phyloP scores from a whole-genome alignment of 2,329 filamentous ascomycete species.

The Eurotiales sp. region DNA sequence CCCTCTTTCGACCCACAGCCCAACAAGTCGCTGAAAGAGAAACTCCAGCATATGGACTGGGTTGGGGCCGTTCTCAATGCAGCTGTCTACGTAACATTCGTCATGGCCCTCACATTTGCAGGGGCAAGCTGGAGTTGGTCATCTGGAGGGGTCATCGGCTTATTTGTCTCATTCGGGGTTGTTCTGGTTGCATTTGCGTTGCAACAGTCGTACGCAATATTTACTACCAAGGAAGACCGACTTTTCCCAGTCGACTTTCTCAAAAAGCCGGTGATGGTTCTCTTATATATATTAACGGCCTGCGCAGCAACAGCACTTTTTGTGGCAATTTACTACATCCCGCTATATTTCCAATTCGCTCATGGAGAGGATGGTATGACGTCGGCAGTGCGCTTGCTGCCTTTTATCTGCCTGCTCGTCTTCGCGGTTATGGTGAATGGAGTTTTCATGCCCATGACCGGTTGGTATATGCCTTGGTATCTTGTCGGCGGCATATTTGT shows the following conservation, averaged over 20 bases:
- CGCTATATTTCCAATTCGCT: slow-evolving; percentile 53
- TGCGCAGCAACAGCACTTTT: not conserved
- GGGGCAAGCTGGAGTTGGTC: slow-evolving; percentile 49
- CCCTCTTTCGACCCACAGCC: slow-evolving; percentile 23
- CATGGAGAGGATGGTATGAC: slow-evolving; percentile 31
- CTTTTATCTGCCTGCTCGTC: slow-evolving; percentile 25
- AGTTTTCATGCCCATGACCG: slow-evolving; percentile 18
- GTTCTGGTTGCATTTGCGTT: slow-evolving; percentile 43
- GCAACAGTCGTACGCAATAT: slow-evolving; percentile 25
- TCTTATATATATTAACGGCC: not conserved
- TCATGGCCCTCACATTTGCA: slow-evolving; percentile 51
- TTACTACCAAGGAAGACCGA: not conserved
- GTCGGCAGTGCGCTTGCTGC: slow-evolving; percentile 22
- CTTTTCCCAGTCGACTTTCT: slow-evolving; percentile 4
- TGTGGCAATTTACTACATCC: slow-evolving; percentile 47
- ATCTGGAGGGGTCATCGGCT: slow-evolving; percentile 41
- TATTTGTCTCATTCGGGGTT: slow-evolving; percentile 40
- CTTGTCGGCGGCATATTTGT: slow-evolving; percentile 21
- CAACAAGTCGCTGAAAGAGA: slow-evolving; percentile 14
- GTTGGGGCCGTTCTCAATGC: slow-evolving; percentile 35
- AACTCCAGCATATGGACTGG: slow-evolving; percentile 4
- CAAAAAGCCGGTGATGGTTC: not conserved
- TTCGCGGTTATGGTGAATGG: slow-evolving; percentile 24
- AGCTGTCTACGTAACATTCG: slow-evolving; percentile 36
- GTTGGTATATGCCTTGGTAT: slow-evolving; percentile 26